Conservation (phyloP, 2,329 filamentous ascomycete species). For the Hypoxylon sp. region DNA sequence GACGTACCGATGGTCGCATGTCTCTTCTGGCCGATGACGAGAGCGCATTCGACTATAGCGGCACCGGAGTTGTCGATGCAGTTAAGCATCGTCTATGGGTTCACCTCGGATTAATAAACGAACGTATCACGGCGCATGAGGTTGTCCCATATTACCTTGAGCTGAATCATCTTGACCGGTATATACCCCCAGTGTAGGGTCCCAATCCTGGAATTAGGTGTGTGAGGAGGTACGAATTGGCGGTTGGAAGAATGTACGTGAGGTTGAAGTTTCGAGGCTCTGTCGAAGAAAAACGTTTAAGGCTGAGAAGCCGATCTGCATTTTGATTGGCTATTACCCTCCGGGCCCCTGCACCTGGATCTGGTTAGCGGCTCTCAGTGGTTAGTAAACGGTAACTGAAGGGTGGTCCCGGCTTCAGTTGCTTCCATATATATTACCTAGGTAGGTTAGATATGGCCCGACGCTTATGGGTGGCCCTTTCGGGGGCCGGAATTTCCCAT, state of each 20-base stretch:
- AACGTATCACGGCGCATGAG: neutral
- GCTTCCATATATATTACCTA: neutral
- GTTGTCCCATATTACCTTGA: conserved; percentile 72
- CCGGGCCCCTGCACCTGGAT: conserved; percentile 13
- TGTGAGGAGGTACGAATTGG: conserved; percentile 6
- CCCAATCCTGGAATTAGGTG: conserved; percentile 31
- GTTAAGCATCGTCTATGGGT: conserved; percentile 87
- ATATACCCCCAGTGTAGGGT: conserved; percentile 39
- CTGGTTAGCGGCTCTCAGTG: conserved; percentile 17
- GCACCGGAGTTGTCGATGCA: conserved; percentile 99
- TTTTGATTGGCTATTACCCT: conserved; percentile 25
- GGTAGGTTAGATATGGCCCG: conserved; percentile 2
- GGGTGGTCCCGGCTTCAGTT: conserved; percentile 9
- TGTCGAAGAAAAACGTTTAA: conserved; percentile 33
- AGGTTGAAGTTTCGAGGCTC: conserved; percentile 42
- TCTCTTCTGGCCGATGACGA: conserved; percentile 90
- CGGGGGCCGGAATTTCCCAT: conserved; percentile 2
- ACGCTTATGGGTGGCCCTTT: conserved; percentile 9
- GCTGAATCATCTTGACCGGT: conserved; percentile 83
- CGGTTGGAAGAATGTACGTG: conserved; percentile 16
- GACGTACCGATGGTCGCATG: conserved; percentile 86
- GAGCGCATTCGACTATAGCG: conserved; percentile 94
- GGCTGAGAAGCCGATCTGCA: conserved; percentile 32
- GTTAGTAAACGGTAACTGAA: neutral
- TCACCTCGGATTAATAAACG: conserved; percentile 9